A percentile compares a stretch with the other conserved stretches of the same genome.
Conservation (phyloP, 208 protist genomes). For the Leishmania mexicana region DNA sequence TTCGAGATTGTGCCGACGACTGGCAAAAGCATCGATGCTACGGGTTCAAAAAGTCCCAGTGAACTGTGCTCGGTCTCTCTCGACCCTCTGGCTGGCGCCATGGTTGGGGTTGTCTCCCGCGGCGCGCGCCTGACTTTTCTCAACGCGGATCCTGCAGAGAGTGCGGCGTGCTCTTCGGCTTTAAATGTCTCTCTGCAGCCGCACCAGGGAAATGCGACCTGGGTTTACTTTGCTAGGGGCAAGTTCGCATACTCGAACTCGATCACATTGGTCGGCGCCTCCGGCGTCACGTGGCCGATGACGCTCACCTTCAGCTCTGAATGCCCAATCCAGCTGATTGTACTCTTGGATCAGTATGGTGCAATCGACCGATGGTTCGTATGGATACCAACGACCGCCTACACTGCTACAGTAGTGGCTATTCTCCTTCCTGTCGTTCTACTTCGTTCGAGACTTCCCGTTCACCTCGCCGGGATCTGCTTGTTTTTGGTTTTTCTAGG, state of each 20-base stretch:
- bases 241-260: conserved; percentile 17
- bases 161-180: conserved; percentile 4
- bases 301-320: conserved; percentile 26
- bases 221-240: neutral
- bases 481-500: conserved; percentile 54
- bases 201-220: neutral
- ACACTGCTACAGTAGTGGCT: conserved; percentile 35
- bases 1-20: conserved; percentile 39
- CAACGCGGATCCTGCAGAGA: neutral
- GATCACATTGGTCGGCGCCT: conserved; percentile 8
- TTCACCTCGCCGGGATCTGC: conserved; percentile 26
- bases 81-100: conserved; percentile 36
- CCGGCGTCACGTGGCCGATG: conserved; percentile 27
- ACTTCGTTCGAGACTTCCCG: conserved; percentile 25
- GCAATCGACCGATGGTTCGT: conserved; percentile 57
- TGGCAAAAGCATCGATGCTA: neutral
- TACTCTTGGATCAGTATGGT: conserved; percentile 46
- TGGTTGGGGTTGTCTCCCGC: conserved; percentile 28
- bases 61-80: conserved; percentile 29
- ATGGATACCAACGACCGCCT: conserved; percentile 66
- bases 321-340: conserved; percentile 44
- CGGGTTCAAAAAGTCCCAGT: neutral
- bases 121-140: conserved; percentile 29
- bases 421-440: conserved; percentile 31
- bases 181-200: conserved; percentile 13